A percentile compares a stretch with the other conserved stretches of the same genome.
Evolutionary conservation across 1,284 basidiomycete species (phyloP).

Genomic region (Heliocybe sulcata): DNA sequence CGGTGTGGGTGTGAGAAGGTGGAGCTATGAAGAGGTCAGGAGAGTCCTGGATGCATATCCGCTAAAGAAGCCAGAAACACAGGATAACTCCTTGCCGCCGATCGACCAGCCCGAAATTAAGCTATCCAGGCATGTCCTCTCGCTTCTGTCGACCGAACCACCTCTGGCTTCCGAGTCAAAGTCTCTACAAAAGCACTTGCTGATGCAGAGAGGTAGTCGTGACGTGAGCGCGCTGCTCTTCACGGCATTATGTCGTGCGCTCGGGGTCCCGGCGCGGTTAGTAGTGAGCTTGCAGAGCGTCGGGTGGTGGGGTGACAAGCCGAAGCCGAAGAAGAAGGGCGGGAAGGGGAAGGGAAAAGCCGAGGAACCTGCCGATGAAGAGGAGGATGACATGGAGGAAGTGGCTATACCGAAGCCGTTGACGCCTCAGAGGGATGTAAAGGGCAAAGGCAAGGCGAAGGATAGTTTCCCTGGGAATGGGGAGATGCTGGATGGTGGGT

Average conservation of each 20-base stretch:
- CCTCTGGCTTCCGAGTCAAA: constrained; percentile 40
- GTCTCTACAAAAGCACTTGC: constrained; percentile 80
- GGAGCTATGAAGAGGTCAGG: constrained; percentile 69
- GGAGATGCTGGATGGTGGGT: constrained; percentile 30
- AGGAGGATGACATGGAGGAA: constrained; percentile 33
- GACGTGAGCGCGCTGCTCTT: constrained; percentile 92
- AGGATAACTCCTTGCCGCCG: background rate
- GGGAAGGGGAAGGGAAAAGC: constrained; percentile 17
- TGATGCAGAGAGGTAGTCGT: constrained; percentile 75
- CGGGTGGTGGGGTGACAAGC: constrained; percentile 72
- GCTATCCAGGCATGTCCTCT: constrained; percentile 51
- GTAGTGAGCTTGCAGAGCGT: constrained; percentile 90
- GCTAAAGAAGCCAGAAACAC: constrained; percentile 13
- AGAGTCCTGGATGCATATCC: constrained; percentile 26
- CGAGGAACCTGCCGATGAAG: constrained; percentile 25
- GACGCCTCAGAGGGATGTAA: constrained; percentile 21
- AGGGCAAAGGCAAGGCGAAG: constrained; percentile 33
- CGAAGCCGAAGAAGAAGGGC: constrained; percentile 31
- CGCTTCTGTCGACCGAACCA: constrained; percentile 52
- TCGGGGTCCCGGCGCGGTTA: constrained; percentile 84
- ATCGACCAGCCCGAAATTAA: constrained; percentile 20
- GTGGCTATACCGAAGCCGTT: constrained; percentile 18
- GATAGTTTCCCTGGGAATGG: constrained; percentile 30
- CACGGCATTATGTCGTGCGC: constrained; percentile 81
- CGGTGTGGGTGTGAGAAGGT: constrained; percentile 55